These are phyloP conservation scores for Globisporangium cystogenes DNA, from an alignment of 352 stramenopile genomes.

Conservation along the genomic window DNA sequence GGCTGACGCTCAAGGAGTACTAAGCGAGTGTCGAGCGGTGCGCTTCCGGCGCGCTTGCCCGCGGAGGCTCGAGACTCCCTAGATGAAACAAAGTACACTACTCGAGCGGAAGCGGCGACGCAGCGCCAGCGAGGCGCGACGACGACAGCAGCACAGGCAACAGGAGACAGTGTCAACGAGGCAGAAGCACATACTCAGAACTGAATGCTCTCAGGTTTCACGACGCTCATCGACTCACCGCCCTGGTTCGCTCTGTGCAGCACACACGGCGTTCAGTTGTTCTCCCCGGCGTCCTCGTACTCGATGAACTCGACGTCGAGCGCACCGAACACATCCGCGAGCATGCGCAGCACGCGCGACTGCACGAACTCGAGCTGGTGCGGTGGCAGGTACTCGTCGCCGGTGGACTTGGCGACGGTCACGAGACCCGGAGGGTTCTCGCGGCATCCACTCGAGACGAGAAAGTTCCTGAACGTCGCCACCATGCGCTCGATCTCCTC, in stretches of 20 bases:
- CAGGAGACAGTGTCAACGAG: background rate
- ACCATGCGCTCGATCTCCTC: slow-evolving; percentile 50
- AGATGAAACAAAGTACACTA: slow-evolving; percentile 9
- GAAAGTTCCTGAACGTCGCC: slow-evolving; percentile 24
- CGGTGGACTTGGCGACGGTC: slow-evolving; percentile 77
- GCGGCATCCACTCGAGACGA: slow-evolving; percentile 17
- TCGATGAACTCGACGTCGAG: slow-evolving; percentile 36
- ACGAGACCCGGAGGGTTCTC: slow-evolving; percentile 50
- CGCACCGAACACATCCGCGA: slow-evolving; percentile 28
- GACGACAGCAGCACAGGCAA: background rate
- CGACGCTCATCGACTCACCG: background rate
- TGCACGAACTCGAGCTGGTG: slow-evolving; percentile 53
- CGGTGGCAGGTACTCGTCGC: slow-evolving; percentile 64
- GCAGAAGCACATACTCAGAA: background rate
- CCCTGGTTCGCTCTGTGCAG: too few species aligned
- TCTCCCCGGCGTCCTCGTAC: slow-evolving; percentile 26
- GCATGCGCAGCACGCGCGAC: slow-evolving; percentile 34
- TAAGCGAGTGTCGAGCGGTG: slow-evolving; percentile 16
- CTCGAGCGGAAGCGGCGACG: background rate
- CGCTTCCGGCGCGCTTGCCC: background rate
- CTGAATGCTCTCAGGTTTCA: background rate
- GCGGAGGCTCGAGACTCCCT: slow-evolving; percentile 2
- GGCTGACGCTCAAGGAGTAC: slow-evolving; percentile 95
- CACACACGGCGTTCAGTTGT: background rate
- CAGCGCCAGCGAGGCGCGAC: background rate